Conservation (phyloP, 495 filamentous ascomycete species). For the Hyaloscypha finlandica region DNA sequence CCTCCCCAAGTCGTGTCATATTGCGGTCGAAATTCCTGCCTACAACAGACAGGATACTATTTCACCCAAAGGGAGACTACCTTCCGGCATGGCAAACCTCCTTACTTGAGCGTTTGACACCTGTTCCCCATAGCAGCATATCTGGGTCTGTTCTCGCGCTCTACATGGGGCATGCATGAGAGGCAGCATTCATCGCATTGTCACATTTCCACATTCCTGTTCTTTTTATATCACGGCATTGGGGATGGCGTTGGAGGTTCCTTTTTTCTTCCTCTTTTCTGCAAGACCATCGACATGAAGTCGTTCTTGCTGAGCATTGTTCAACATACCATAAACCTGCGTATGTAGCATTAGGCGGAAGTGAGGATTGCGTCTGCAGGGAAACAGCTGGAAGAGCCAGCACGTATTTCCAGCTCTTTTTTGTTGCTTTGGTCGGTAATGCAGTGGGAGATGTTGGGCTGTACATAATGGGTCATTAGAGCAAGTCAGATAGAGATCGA, state of each 20-base stretch:
- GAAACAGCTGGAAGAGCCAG: not conserved
- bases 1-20: conserved; percentile 22
- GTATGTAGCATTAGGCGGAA: conserved; percentile 1
- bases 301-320: not conserved
- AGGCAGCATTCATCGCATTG: not conserved
- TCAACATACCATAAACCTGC: conserved; percentile 1
- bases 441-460: not conserved
- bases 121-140: not conserved
- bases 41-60: conserved; percentile 38
- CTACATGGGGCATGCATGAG: not conserved
- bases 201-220: not conserved
- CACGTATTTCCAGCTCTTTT: not conserved
- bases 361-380: not conserved
- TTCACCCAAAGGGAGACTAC: conserved; percentile 40
- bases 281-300: not conserved
- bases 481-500: not conserved
- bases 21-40: conserved; percentile 20
- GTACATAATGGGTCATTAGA: not conserved
- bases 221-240: not conserved
- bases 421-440: not conserved
- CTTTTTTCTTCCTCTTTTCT: not conserved
- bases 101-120: conserved; percentile 27
- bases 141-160: not conserved
- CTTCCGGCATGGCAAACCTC: conserved; percentile 42
- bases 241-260: not conserved